Evolutionary conservation across 805 yeast genomes (phyloP), one percentile per base, ranked within the genome.

Genomic region (Schwanniomyces vanrijiae): DNA sequence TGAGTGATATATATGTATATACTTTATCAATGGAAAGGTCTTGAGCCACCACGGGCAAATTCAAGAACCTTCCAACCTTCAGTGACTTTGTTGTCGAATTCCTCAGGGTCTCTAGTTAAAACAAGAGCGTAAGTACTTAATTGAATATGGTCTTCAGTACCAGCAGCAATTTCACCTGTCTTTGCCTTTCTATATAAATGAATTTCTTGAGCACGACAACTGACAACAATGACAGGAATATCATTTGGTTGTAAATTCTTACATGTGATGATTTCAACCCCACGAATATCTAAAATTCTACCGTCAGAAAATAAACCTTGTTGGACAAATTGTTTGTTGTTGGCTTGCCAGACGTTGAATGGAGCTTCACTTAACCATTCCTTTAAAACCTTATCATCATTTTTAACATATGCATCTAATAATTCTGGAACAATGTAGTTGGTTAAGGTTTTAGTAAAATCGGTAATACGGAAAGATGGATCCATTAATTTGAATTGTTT

Each of bases 1-100:
- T 37, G 20, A 4, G 26, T 13, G 3, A 40, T 25, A 26, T 26
- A 16, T 41, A 35, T 21, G 14, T 18, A 18, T 37, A 37, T 22
- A 22, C 5, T 22, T n/a, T 4, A 44, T 55, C 51, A 73, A 55
- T 73, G 76, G 80, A 86, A 90, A 50, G 84, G 86, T 71, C 96
- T 84, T 33, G 96, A 85, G 37, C 90, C 92, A 56, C 96, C 97
- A 62, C 96, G 84, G 42, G 89, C 97, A 64, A 92, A 88, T 72
- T 92, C 98, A 61, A 92, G 68, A 46, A 94, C 83, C 74, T 88
- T 89, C 99, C 99, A 94, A 28, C 99, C 99, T 62, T 89, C 96
- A 20, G 99, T 94, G 60, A 84, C 91, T 45, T 81, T 78, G 65
- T 94, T 88, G 52, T 84, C 96, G 61, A 94, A 82, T 50, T 91